Percentiles rank a stretch among this genome's conserved stretches.
These are phyloP conservation scores for Beauveria varroae DNA, from an alignment of 2,329 filamentous ascomycete species.

Conservation along the genomic window DNA sequence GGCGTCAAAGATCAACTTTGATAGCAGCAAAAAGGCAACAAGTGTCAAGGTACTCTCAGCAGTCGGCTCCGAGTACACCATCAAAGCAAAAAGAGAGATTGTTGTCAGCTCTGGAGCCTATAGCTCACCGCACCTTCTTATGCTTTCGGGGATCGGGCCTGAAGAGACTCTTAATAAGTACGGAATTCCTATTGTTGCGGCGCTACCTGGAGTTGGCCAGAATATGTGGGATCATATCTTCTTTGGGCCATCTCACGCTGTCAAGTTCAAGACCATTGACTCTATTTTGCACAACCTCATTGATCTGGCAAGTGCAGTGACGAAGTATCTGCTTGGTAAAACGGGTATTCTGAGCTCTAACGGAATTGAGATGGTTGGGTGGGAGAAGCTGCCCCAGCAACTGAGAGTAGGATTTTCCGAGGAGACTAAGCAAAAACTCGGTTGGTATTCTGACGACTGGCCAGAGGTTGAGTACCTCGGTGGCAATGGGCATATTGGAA, in stretches of 20 bases:
- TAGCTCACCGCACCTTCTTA: slow-evolving; percentile 29
- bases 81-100: slow-evolving; percentile 14
- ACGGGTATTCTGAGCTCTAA: not conserved
- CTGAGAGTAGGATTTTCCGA: not conserved
- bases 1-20: slow-evolving; percentile 38
- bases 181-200: slow-evolving; percentile 30
- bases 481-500: not conserved
- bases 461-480: slow-evolving; percentile 3
- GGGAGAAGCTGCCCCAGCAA: slow-evolving; percentile 2
- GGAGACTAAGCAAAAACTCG: not conserved
- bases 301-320: not conserved
- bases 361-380: not conserved
- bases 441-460: not conserved
- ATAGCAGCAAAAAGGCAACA: slow-evolving; percentile 29
- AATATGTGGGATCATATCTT: slow-evolving; percentile 9
- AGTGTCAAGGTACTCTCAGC: slow-evolving; percentile 28
- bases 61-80: slow-evolving; percentile 12
- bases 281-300: not conserved
- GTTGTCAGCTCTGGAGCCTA: slow-evolving; percentile 18
- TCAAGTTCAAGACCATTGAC: slow-evolving; percentile 2
- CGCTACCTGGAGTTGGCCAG: not conserved
- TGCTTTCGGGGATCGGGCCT: slow-evolving; percentile 29
- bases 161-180: slow-evolving; percentile 23
- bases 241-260: slow-evolving; percentile 8
- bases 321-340: not conserved